Evolutionary conservation across 2,329 filamentous ascomycete species (phyloP).

Genomic region (Claviceps spartinae): DNA sequence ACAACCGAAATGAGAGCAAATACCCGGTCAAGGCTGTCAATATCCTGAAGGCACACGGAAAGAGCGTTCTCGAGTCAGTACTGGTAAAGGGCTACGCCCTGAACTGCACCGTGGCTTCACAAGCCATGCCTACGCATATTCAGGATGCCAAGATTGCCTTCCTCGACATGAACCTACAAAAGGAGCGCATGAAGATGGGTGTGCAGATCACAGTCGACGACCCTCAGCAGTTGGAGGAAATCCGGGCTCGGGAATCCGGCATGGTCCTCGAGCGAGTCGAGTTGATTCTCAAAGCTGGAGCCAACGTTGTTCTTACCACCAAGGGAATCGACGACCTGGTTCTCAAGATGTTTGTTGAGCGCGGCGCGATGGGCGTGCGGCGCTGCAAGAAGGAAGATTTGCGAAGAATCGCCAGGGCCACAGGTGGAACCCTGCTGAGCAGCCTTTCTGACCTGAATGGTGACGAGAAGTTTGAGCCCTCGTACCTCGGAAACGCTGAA

Average conservation of each 20-base stretch:
- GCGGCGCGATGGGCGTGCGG: conserved; percentile 86
- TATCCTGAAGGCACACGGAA: conserved; percentile 94
- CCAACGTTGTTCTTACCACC: conserved; percentile 91
- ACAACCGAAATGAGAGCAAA: conserved; percentile 81
- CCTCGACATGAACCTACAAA: conserved; percentile 95
- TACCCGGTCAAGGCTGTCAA: conserved; percentile 99
- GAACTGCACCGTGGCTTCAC: conserved; percentile 96
- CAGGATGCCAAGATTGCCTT: conserved; percentile 92
- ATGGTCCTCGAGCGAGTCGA: conserved; percentile 91
- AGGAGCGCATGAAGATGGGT: conserved; percentile 97
- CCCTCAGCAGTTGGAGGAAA: conserved; percentile 93
- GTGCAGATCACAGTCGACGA: conserved; percentile 98
- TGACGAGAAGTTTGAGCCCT: conserved; percentile 89
- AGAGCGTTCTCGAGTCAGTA: conserved; percentile 75
- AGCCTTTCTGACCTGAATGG: conserved; percentile 93
- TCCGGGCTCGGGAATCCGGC: conserved; percentile 79
- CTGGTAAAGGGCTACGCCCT: conserved; percentile 93
- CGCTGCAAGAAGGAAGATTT: conserved; percentile 98
- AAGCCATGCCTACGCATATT: conserved; percentile 91
- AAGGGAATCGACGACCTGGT: conserved; percentile 97
- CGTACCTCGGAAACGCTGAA: conserved; percentile 79
- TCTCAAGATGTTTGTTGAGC: conserved; percentile 88
- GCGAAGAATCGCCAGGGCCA: conserved; percentile 87
- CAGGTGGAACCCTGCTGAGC: conserved; percentile 83
- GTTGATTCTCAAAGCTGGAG: conserved; percentile 93